These are phyloP conservation scores for Suillus subalutaceus DNA, from an alignment of 768 basidiomycete genomes.

Conservation along the genomic window DNA sequence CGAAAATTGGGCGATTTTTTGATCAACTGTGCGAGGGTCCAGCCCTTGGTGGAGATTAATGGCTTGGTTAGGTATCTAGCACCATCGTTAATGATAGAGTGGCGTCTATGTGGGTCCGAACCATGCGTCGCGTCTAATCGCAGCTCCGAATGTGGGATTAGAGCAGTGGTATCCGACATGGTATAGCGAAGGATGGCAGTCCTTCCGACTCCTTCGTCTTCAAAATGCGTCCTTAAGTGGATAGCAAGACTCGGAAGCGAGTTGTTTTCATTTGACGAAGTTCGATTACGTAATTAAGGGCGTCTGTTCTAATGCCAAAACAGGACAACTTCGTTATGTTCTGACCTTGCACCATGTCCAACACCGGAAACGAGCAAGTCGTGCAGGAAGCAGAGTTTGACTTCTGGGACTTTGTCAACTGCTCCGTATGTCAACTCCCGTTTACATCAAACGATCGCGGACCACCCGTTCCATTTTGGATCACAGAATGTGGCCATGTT, in stretches of 20 bases:
- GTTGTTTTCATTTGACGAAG: not conserved
- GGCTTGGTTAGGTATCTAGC: slow-evolving; percentile 14
- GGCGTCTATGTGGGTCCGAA: not conserved
- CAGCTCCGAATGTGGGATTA: not conserved
- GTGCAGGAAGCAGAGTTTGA: slow-evolving; percentile 43
- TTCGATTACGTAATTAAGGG: not conserved
- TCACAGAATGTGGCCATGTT: slow-evolving; percentile 87
- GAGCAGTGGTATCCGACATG: slow-evolving; percentile 2
- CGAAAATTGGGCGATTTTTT: slow-evolving; percentile 44
- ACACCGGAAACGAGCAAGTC: slow-evolving; percentile 12
- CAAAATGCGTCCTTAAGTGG: not conserved
- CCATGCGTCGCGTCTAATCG: not conserved
- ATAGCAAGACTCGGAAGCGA: not conserved
- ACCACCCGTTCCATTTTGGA: slow-evolving; percentile 78
- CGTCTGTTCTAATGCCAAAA: not conserved
- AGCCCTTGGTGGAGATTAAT: slow-evolving; percentile 46
- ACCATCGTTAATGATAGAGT: slow-evolving; percentile 10
- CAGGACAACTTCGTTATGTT: not conserved
- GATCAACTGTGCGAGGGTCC: slow-evolving; percentile 52
- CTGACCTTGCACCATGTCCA: slow-evolving; percentile 2
- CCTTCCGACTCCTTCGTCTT: not conserved
- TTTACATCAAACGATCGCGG: slow-evolving; percentile 56
- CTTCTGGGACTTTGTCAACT: slow-evolving; percentile 83
- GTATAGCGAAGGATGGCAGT: not conserved
- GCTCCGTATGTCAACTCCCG: slow-evolving; percentile 69